Evolutionary conservation across 169 alveolate species (phyloP), one percentile per base, ranked within the genome.

Genomic region (Cryptosporidium meleagridis): DNA sequence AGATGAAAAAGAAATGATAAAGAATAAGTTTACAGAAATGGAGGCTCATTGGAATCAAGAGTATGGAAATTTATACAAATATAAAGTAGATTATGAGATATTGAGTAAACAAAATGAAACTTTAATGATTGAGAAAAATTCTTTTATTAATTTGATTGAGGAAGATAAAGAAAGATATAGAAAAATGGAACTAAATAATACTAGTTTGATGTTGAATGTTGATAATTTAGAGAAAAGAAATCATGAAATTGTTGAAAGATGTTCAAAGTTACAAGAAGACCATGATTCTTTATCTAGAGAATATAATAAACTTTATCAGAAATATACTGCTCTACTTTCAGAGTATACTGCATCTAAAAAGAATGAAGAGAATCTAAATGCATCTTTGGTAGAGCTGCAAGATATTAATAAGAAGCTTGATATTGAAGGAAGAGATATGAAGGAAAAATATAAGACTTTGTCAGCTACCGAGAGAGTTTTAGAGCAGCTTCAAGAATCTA

Each of bases 151-250:
- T 62, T 16, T 39, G 62, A 80, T 80, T 37, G 89, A 80, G 29
- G 55, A 53, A 23, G 89, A 80, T 41, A 59, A 65, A 31, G 89
- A 80, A 44, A 80, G 75, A 41, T 80, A 80, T 39, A 80, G 89
- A 65, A 59, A 62, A 18, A 80, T 80, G 89, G 89, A 80, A 18
- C 12, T 62, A 10, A 80, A 23, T 33, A 61, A 80, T 80, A 61
- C 72, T 6, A 59, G 48, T 39, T 59, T 80, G 21, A 35, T 65
- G 37, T 65, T 80, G 29, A 59, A 41, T 21, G 80, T 80, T 59
- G 62, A 65, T 2, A 80, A 80, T 80, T 62, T 80, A 39, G 89
- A 80, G 48, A 65, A 80, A 65, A 80, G 89, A 59, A 80, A 80
- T 39, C 55, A 62, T 14, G 89, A 80, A 59, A 39, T 80, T 41